phyloP scores from a whole-genome alignment of 2,329 filamentous ascomycete genomes.

The Aschersonia sp. region DNA sequence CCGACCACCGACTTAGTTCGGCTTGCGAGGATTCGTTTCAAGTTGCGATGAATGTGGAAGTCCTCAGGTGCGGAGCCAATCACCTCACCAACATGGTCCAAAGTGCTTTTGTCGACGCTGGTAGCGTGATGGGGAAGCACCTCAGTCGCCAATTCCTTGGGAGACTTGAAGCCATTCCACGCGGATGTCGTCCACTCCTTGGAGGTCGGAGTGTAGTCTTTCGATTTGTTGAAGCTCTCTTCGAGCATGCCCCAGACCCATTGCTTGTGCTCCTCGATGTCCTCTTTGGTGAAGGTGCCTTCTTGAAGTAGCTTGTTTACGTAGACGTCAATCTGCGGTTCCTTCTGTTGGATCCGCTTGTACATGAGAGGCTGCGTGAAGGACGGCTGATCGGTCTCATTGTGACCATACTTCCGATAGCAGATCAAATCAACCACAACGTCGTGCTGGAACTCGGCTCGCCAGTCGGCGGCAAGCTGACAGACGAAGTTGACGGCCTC shows the following conservation, averaged over 20 bases:
- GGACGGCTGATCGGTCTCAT: slow-evolving; percentile 97
- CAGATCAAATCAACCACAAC: slow-evolving; percentile 97
- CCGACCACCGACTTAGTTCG: slow-evolving; percentile 85
- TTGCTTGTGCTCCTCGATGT: slow-evolving; percentile 97
- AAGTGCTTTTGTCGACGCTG: slow-evolving; percentile 53
- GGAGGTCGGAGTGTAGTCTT: slow-evolving; percentile 89
- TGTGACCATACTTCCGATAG: slow-evolving; percentile 98
- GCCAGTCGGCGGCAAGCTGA: slow-evolving; percentile 94
- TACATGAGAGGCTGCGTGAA: slow-evolving; percentile 99
- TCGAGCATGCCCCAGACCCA: slow-evolving; percentile 99
- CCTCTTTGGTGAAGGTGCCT: slow-evolving; percentile 91
- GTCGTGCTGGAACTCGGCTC: slow-evolving; percentile 95
- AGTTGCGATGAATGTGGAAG: slow-evolving; percentile 84
- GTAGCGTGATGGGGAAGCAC: slow-evolving; percentile 85
- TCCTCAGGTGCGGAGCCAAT: slow-evolving; percentile 69
- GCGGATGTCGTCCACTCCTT: slow-evolving; percentile 98
- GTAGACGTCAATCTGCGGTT: slow-evolving; percentile 79
- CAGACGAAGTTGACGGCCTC: slow-evolving; percentile 98
- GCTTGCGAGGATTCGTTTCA: slow-evolving; percentile 86
- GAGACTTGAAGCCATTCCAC: slow-evolving; percentile 99
- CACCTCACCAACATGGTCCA: slow-evolving; percentile 70
- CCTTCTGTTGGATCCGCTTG: slow-evolving; percentile 82
- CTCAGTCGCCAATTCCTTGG: slow-evolving; percentile 91
- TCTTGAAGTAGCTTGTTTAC: slow-evolving; percentile 81
- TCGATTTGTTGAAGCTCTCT: slow-evolving; percentile 93